These are phyloP conservation scores for Naematelia aurantialba DNA, from an alignment of 768 basidiomycete species.

Conservation along the genomic window DNA sequence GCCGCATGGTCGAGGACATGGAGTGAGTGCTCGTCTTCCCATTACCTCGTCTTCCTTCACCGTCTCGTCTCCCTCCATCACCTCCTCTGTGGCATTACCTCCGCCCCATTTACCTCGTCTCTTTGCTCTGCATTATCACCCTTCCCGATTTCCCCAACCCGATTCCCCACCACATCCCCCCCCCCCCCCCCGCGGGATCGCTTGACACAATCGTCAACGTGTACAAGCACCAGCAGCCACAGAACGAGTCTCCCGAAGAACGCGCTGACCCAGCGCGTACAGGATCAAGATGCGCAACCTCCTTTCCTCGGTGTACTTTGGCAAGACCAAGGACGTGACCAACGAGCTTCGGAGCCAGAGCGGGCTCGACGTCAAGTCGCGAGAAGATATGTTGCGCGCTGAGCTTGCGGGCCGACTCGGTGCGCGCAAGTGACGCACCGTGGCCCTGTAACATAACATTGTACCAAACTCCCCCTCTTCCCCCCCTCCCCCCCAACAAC, in stretches of 20 bases:
- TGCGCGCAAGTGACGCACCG: slow-evolving; percentile 20
- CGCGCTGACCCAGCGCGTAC: neutral
- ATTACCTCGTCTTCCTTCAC: neutral
- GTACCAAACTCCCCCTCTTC: too few relatives aligned
- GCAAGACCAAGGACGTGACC: slow-evolving; percentile 92
- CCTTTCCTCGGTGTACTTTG: slow-evolving; percentile 84
- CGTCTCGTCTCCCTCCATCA: neutral
- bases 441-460: too few relatives aligned
- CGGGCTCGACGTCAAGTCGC: slow-evolving; percentile 74
- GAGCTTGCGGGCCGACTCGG: slow-evolving; percentile 58
- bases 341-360: slow-evolving; percentile 84
- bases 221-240: neutral
- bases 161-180: too few relatives aligned
- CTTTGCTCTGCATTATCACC: too few relatives aligned
- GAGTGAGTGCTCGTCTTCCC: slow-evolving; percentile 54
- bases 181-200: too few relatives aligned
- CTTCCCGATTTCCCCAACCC: too few relatives aligned
- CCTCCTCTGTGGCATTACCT: neutral
- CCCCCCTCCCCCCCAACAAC: too few relatives aligned
- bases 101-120: neutral
- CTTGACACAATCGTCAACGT: too few relatives aligned
- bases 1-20: slow-evolving; percentile 95
- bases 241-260: neutral
- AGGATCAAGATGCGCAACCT: slow-evolving; percentile 92
- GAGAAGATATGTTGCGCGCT: slow-evolving; percentile 80